Evolutionary conservation across 305 asterid genomes (phyloP).

Genomic region (Rubia tinctorum): DNA sequence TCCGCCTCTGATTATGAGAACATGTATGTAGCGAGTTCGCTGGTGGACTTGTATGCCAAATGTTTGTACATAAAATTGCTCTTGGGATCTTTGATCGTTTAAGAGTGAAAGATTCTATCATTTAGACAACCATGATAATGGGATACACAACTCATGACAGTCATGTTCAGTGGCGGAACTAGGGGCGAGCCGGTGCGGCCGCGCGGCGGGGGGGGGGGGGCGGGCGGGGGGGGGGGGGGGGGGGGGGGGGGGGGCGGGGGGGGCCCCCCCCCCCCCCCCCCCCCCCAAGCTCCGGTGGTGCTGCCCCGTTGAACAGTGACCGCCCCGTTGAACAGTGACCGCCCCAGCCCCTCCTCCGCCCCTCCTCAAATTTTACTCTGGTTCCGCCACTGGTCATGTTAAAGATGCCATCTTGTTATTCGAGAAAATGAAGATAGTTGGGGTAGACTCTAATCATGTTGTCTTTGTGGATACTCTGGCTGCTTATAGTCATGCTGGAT

Average conservation of each 20-base stretch:
- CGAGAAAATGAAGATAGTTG: conserved; percentile 56
- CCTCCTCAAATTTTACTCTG: too few relatives aligned
- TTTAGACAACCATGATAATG: conserved; percentile 91
- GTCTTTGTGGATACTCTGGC: conserved; percentile 74
- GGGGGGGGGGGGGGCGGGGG: too few relatives aligned
- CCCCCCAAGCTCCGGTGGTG: too few relatives aligned
- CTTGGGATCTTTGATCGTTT: conserved; percentile 61
- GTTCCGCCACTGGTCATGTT: too few relatives aligned
- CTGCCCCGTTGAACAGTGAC: too few relatives aligned
- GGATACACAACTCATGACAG: conserved; percentile 76
- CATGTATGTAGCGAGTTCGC: conserved; percentile 66
- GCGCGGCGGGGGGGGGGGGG: too few relatives aligned
- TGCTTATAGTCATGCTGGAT: conserved; percentile 91
- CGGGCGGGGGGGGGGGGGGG: too few relatives aligned
- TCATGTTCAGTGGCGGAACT: too few relatives aligned
- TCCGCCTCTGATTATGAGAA: conserved; percentile 57
- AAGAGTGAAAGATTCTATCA: conserved; percentile 57
- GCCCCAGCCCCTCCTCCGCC: too few relatives aligned
- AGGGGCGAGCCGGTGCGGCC: too few relatives aligned
- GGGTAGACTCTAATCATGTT: conserved; percentile 54
- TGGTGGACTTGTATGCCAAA: conserved; percentile 87
- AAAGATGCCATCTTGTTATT: conserved; percentile 60
- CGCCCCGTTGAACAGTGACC: too few relatives aligned
- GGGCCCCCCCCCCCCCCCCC: too few relatives aligned
- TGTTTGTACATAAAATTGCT: conserved; percentile 63